phyloP scores from a whole-genome alignment of 2,329 filamentous ascomycete genomes.

The Exophiala spinifera region DNA sequence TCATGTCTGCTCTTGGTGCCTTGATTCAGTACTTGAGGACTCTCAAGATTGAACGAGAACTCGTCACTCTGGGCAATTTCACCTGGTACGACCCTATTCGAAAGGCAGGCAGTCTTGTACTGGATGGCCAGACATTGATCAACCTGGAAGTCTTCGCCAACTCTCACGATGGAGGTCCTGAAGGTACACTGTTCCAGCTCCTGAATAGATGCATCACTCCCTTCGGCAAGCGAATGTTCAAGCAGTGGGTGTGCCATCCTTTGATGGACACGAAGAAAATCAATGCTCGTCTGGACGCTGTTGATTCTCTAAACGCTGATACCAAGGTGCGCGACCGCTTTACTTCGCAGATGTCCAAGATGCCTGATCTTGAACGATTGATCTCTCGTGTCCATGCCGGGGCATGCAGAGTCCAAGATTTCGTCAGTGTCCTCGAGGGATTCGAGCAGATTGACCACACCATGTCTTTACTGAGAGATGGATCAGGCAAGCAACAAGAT shows the following conservation, averaged over 20 bases:
- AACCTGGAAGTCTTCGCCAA: constrained; percentile 98
- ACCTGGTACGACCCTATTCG: constrained; percentile 88
- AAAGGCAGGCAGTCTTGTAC: constrained; percentile 80
- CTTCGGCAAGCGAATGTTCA: constrained; percentile 92
- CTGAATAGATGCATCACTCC: constrained; percentile 94
- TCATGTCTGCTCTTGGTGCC: constrained; percentile 89
- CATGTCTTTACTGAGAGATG: constrained; percentile 71
- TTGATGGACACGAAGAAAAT: constrained; percentile 82
- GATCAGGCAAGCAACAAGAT: constrained; percentile 50
- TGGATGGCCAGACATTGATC: constrained; percentile 94
- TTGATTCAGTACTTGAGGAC: constrained; percentile 80
- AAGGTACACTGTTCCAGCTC: constrained; percentile 85
- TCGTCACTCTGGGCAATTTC: constrained; percentile 89
- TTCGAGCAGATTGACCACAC: constrained; percentile 98
- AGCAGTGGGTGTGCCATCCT: constrained; percentile 96
- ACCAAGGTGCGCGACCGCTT: constrained; percentile 79
- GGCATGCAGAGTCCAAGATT: constrained; percentile 85
- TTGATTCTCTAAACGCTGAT: constrained; percentile 87
- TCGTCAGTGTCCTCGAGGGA: constrained; percentile 87
- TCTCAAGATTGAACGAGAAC: constrained; percentile 81
- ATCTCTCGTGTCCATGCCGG: constrained; percentile 93
- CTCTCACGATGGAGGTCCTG: constrained; percentile 76
- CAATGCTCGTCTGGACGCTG: constrained; percentile 89
- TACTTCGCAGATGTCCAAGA: constrained; percentile 78
- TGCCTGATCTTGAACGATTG: constrained; percentile 89